Evolutionary conservation across 2,329 filamentous ascomycete genomes (phyloP).

Genomic region (Neodidymelliopsis sp.): DNA sequence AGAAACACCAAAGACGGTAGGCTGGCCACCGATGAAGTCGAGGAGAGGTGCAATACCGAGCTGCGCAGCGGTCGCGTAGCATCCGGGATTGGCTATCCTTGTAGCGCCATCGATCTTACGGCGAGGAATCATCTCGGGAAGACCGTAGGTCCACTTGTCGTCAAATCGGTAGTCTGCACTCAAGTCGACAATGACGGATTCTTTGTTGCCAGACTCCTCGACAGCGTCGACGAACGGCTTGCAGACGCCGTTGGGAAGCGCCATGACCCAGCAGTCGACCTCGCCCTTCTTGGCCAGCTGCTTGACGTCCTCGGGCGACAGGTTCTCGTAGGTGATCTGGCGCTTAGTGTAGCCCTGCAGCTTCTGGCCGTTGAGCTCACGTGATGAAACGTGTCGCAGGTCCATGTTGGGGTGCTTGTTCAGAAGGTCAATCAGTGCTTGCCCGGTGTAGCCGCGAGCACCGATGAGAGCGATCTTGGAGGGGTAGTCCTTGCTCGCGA

Average conservation of each 20-base stretch:
- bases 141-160: slow-evolving; percentile 83
- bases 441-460: slow-evolving; percentile 91
- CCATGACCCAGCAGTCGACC: slow-evolving; percentile 98
- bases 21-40: slow-evolving; percentile 77
- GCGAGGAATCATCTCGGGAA: slow-evolving; percentile 84
- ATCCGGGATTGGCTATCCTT: slow-evolving; percentile 91
- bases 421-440: slow-evolving; percentile 85
- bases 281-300: slow-evolving; percentile 83
- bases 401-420: slow-evolving; percentile 91
- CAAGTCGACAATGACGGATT: slow-evolving; percentile 86
- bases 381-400: slow-evolving; percentile 88
- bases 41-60: slow-evolving; percentile 85
- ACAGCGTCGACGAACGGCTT: slow-evolving; percentile 93
- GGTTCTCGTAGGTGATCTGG: slow-evolving; percentile 90
- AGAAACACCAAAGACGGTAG: slow-evolving; percentile 87
- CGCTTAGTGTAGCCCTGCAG: slow-evolving; percentile 91
- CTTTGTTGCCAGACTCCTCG: slow-evolving; percentile 68
- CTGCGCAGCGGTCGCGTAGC: slow-evolving; percentile 93
- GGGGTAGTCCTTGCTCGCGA: slow-evolving; percentile 80
- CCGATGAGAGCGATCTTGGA: slow-evolving; percentile 87
- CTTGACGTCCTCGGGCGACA: slow-evolving; percentile 84
- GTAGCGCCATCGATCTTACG: slow-evolving; percentile 78
- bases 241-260: slow-evolving; percentile 93
- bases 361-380: slow-evolving; percentile 86
- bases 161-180: slow-evolving; percentile 98